Evolutionary conservation across 345 rosid species (phyloP).

Genomic region (Cardamine resedifolia): DNA sequence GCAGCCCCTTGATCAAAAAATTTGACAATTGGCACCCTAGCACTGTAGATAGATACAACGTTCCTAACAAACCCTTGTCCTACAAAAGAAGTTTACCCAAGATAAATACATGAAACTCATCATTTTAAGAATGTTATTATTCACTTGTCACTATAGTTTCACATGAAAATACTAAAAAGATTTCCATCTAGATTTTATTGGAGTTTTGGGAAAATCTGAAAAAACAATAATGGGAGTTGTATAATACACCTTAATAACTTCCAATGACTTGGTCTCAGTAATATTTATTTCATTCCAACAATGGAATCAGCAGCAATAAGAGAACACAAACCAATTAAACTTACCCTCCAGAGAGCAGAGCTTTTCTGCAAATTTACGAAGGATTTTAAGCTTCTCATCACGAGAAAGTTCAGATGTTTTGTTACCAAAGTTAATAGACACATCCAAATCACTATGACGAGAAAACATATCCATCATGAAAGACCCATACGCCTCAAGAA

Average conservation of each 20-base stretch:
- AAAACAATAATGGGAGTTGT: too few relatives aligned
- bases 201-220: neutral
- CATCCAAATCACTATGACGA: slow-evolving; percentile 48
- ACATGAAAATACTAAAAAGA: neutral
- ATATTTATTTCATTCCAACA: neutral
- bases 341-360: slow-evolving; percentile 44
- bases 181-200: neutral
- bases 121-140: neutral
- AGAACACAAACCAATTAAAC: neutral
- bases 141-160: neutral
- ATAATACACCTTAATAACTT: neutral
- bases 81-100: slow-evolving; percentile 22
- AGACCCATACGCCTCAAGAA: slow-evolving; percentile 54
- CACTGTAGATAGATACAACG: slow-evolving; percentile 40
- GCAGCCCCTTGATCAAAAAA: slow-evolving; percentile 42
- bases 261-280: neutral
- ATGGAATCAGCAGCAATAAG: neutral
- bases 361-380: slow-evolving; percentile 40
- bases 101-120: neutral
- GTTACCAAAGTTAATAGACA: slow-evolving; percentile 46
- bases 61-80: slow-evolving; percentile 48
- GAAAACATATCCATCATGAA: slow-evolving; percentile 52
- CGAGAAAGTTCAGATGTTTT: slow-evolving; percentile 34
- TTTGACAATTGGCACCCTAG: slow-evolving; percentile 59
- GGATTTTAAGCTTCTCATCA: slow-evolving; percentile 40